Base-by-base conservation (phyloP, 345 rosid genomes). In the Atalantia buxifolia region DNA sequence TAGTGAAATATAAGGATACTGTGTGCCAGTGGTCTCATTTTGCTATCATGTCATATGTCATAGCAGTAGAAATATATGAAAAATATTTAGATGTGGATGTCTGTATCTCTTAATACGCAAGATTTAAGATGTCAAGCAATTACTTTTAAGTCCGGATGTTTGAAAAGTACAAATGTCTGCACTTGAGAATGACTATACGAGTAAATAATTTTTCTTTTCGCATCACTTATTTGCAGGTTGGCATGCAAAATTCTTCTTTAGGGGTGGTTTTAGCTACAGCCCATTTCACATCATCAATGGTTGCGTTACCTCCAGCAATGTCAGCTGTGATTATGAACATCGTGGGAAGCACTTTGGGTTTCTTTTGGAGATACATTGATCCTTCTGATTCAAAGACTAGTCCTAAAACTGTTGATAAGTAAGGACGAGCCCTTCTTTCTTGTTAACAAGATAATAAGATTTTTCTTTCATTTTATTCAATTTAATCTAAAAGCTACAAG, bases 291-390 rank as follows among this genome's bases (percentile, higher is more conserved):
- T 88, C 90, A n/a, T 81, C 92, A 2, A 71, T 81, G 86, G 93
- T 88, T 60, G 89, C 92, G 27, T 71, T 90, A 76, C 91, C 92
- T 1, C 78, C 88, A 0, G 93, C 93, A 9, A 71, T 88, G 85
- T 91, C 91, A n/a, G 93, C 93, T 1, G 86, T 91, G 70, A 75
- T 91, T 45, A 88, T 91, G 95, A 91, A 88, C 59, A 86, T 89
- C 72, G 88, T 90, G 92, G 95, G 92, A 4, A 89, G 92, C 85
- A 82, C 83, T 77, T 72, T 88, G 50, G 89, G 88, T 14, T 79
- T 87, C 82, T 10, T 88, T 53, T 91, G 93, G 95, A 81, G 92
- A 79, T 75, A 74, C 16, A 63, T 81, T 1, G 80, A 83, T 61
- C 90, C 89, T 22, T 71, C 83, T 55, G 66, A 70, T 68, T 71